Evolutionary conservation across 2,329 filamentous ascomycete species (phyloP).

Genomic region (Colletotrichum theobromicola): DNA sequence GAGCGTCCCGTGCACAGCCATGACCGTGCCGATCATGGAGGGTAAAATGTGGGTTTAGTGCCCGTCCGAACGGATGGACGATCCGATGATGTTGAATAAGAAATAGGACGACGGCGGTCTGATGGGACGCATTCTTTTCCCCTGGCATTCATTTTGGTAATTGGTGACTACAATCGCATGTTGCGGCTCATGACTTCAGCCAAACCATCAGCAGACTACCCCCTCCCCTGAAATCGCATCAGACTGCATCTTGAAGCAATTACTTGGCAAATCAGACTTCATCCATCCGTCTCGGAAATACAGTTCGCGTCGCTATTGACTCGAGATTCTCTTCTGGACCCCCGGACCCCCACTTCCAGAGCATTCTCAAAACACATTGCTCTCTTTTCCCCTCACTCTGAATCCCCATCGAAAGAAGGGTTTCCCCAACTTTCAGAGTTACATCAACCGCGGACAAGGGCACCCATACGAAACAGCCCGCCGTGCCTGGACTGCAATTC

Average conservation of each 20-base stretch:
- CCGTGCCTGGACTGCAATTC: neutral
- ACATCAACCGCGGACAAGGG: neutral
- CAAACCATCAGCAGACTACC: neutral
- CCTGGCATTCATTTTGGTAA: neutral
- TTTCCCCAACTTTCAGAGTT: neutral
- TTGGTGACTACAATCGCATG: neutral
- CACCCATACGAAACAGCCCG: neutral
- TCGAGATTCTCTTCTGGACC: neutral
- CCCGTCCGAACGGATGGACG: neutral
- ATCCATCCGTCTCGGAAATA: neutral
- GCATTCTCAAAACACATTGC: neutral
- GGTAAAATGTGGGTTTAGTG: neutral
- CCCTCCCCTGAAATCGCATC: neutral
- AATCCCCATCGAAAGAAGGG: neutral
- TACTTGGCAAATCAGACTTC: neutral
- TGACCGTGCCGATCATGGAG: neutral
- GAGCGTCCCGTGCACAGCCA: neutral
- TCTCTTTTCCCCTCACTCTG: neutral
- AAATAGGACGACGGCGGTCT: neutral
- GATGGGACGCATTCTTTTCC: neutral
- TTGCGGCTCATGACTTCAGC: neutral
- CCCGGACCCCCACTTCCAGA: neutral
- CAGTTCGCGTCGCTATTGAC: neutral
- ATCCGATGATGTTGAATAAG: neutral
- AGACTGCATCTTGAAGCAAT: neutral